Evolutionary conservation across 1,139 yeast species (phyloP).

Genomic region (Maudiozyma humilis): DNA sequence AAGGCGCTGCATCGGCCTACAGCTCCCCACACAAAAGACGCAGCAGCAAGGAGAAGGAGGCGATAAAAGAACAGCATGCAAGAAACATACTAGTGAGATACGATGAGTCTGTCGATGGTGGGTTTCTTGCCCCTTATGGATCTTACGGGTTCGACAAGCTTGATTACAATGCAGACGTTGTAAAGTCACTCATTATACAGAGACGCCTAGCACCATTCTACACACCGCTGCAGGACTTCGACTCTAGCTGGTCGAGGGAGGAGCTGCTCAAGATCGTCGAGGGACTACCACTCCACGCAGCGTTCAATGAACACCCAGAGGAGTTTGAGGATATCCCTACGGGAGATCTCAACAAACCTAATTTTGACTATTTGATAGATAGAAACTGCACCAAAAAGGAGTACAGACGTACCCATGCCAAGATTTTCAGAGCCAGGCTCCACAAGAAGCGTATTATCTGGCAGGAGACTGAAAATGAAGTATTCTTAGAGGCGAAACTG

Average conservation of each 20-base stretch:
- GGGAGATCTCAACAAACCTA: constrained; percentile 36
- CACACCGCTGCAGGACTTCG: constrained; percentile 79
- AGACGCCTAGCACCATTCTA: constrained; percentile 83
- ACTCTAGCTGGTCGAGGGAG: constrained; percentile 64
- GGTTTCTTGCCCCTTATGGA: constrained; percentile 79
- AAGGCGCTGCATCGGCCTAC: too few species aligned
- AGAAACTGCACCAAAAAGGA: constrained; percentile 41
- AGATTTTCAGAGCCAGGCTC: constrained; percentile 42
- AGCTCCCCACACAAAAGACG: constrained; percentile 22
- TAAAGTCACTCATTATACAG: constrained; percentile 53
- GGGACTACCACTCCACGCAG: constrained; percentile 50
- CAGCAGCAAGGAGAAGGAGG: constrained; percentile 46
- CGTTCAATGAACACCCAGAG: constrained; percentile 42
- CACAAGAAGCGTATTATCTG: constrained; percentile 40
- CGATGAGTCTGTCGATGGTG: constrained; percentile 67
- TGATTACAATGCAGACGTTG: constrained; percentile 67
- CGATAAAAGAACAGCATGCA: constrained; percentile 45
- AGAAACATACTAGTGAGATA: constrained; percentile 48
- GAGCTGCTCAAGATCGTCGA: constrained; percentile 53
- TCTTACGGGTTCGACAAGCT: constrained; percentile 65
- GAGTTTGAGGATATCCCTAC: constrained; percentile 42
- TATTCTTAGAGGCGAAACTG: constrained; percentile 37
- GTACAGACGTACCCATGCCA: constrained; percentile 45
- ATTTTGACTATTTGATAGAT: constrained; percentile 39
- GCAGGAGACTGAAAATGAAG: constrained; percentile 49